These are phyloP conservation scores for Coemansia erecta DNA, from an alignment of 192 early-diverging fungal genomes.

Conservation along the genomic window DNA sequence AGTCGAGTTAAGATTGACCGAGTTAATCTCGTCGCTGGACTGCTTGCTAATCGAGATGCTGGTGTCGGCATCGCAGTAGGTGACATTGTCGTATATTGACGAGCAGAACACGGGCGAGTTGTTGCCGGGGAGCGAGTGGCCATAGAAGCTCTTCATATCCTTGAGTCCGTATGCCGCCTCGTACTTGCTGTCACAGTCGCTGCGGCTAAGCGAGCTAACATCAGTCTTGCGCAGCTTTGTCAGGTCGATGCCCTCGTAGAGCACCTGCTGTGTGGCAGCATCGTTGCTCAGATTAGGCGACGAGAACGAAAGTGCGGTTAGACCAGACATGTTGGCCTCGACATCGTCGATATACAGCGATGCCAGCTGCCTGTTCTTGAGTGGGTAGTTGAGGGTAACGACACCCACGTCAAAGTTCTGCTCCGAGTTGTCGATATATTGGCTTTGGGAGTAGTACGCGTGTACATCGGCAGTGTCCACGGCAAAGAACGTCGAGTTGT, in stretches of 20 bases:
- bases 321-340: conserved; percentile 15
- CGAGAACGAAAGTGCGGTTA: conserved; percentile 29
- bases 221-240: conserved; percentile 25
- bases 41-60: conserved; percentile 29
- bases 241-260: conserved; percentile 48
- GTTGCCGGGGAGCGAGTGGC: conserved; percentile 39
- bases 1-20: conserved; percentile 48
- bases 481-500: conserved; percentile 45
- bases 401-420: conserved; percentile 52
- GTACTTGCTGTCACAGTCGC: conserved; percentile 33
- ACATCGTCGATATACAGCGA: conserved; percentile 42
- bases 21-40: conserved; percentile 20
- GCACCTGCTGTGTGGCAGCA: conserved; percentile 31
- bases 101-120: conserved; percentile 46
- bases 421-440: conserved; percentile 26
- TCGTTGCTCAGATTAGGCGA: conserved; percentile 25
- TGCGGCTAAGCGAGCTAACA: conserved; percentile 28
- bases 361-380: conserved; percentile 14
- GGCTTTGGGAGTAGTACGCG: conserved; percentile 50
- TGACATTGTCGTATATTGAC: conserved; percentile 39
- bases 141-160: conserved; percentile 45
- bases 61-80: conserved; percentile 32
- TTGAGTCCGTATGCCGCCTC: conserved; percentile 28
- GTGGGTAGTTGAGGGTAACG: conserved; percentile 30
- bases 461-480: conserved; percentile 39